These are phyloP conservation scores for Colletotrichum sp. DNA, from an alignment of 2,329 filamentous ascomycete genomes.

Conservation along the genomic window DNA sequence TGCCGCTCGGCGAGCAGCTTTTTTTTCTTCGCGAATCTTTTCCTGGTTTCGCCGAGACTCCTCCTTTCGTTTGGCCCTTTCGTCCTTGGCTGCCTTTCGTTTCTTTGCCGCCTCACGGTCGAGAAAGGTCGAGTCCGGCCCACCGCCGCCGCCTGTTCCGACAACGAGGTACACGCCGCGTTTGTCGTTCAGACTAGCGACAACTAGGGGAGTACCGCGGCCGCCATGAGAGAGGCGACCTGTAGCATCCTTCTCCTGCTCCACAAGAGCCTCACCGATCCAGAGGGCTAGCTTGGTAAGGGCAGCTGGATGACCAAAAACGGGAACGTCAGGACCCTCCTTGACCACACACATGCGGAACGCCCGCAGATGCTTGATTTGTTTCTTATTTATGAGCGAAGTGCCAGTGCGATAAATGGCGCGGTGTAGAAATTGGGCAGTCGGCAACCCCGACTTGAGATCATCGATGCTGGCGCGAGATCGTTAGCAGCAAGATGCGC, in stretches of 20 bases:
- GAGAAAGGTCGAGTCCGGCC: slow-evolving; percentile 72
- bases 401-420: slow-evolving; percentile 95
- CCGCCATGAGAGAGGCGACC: slow-evolving; percentile 72
- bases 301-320: slow-evolving; percentile 93
- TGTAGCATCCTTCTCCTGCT: slow-evolving; percentile 81
- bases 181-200: slow-evolving; percentile 87
- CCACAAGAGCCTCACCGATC: slow-evolving; percentile 89
- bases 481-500: slow-evolving; percentile 49
- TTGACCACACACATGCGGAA: slow-evolving; percentile 97
- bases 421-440: slow-evolving; percentile 86
- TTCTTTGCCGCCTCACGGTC: slow-evolving; percentile 71
- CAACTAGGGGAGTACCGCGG: slow-evolving; percentile 83
- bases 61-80: slow-evolving; percentile 66
- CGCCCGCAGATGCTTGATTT: slow-evolving; percentile 88
- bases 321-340: slow-evolving; percentile 86
- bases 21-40: slow-evolving; percentile 65
- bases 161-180: slow-evolving; percentile 91
- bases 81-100: slow-evolving; percentile 65
- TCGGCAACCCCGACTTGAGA: slow-evolving; percentile 76
- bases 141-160: slow-evolving; percentile 86
- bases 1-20: slow-evolving; percentile 56
- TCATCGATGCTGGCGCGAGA: slow-evolving; percentile 69
- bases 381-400: slow-evolving; percentile 87
- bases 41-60: slow-evolving; percentile 61
- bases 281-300: slow-evolving; percentile 92